phyloP scores from a whole-genome alignment of 2,329 filamentous ascomycete genomes.

The Stromatinia cepivora region DNA sequence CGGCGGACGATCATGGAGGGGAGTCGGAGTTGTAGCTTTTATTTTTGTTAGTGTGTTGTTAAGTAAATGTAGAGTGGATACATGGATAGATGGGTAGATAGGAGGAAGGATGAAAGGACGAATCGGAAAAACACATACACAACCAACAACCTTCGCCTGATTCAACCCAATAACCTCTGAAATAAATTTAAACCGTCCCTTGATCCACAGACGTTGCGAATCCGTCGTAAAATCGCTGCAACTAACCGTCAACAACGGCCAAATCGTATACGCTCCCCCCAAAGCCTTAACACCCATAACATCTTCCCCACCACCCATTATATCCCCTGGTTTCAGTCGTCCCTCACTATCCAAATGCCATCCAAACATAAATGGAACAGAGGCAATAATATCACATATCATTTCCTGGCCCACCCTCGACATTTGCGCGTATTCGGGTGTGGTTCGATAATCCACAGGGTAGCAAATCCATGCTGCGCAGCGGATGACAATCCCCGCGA shows the following conservation, averaged over 20 bases:
- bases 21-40: constrained; percentile 56
- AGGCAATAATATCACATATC: constrained; percentile 60
- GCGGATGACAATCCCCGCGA: constrained; percentile 57
- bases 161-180: constrained; percentile 57
- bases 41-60: constrained; percentile 9
- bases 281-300: constrained; percentile 50
- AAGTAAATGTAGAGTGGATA: neutral
- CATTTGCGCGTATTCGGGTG: constrained; percentile 59
- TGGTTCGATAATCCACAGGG: constrained; percentile 62
- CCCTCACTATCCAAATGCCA: constrained; percentile 52
- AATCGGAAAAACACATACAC: constrained; percentile 49
- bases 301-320: constrained; percentile 14
- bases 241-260: constrained; percentile 56
- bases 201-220: constrained; percentile 56
- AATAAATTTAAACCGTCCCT: constrained; percentile 56
- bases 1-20: constrained; percentile 60
- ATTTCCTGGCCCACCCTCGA: constrained; percentile 52
- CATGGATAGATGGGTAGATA: constrained; percentile 17
- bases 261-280: constrained; percentile 59
- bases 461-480: constrained; percentile 61
- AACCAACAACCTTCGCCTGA: constrained; percentile 56
- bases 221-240: constrained; percentile 61
- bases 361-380: constrained; percentile 61
- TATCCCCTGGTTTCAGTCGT: constrained; percentile 36
- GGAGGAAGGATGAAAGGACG: constrained; percentile 9